Base-by-base conservation (phyloP, 1,139 yeast species). In the Arxiozyma bovina region DNA sequence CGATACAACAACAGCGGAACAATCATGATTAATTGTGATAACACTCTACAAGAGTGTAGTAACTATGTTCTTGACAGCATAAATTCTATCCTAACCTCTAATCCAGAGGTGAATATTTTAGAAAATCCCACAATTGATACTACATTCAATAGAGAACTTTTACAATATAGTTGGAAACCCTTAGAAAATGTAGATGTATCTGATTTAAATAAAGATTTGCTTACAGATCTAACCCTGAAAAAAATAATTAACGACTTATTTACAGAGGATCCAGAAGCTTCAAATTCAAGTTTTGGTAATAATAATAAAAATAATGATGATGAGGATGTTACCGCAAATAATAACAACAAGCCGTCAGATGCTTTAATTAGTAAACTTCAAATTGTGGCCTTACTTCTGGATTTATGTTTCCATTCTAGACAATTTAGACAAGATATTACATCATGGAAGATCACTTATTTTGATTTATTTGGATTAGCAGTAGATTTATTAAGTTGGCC, bases 401-500 rank as follows among this genome's bases (percentile, higher is more conserved):
- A 63, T 53, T 57, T 60, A 42, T 56, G 60, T 41, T 63, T 54
- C 34, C 58, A 58, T 48, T 56, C 66, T 3, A 63, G 61, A 51
- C 41, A 40, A 4, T 30, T 54, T 30, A 60, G 64, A 48, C 53
- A 51, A 17, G 50, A 53, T 42, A 55, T 57, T 4, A 20, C 44
- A 1, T 34, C 41, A 30, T 64, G 68, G 66, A 54, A 57, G 15
- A 48, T 48, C 5, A 34, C 61, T 3, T 67, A 53, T 53, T 67
- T 66, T 54, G 64, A 61, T 27, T 52, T 66, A 12, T 61, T 66
- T 44, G 54, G 62, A 9, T 53, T 54, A 21, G 52, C 55, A 7
- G 27, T 61, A 22, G 64, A 63, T 43, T 44, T 62, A 45, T 52
- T 68, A 21, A 53, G 52, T n/a, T 61, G 67, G 62, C 70, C 70